Evolutionary conservation across 1,284 basidiomycete species (phyloP), one percentile per base, ranked within the genome.

Genomic region (Gomphus bonarii): DNA sequence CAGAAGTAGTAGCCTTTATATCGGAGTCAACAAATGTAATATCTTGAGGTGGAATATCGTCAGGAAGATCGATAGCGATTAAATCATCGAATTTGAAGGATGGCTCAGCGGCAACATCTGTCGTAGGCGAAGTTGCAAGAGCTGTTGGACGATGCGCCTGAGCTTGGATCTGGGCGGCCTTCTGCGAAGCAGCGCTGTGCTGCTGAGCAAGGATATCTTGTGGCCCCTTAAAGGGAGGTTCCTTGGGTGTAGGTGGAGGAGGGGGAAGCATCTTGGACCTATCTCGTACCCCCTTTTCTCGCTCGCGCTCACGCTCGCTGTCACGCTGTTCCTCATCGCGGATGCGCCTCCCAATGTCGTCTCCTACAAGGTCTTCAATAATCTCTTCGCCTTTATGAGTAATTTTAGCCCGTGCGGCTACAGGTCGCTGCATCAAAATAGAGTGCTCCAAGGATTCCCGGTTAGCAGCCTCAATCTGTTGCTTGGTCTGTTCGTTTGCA

Each of bases 321-420:
- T 72, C 70, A 36, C 67, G 61, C 46, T 76, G 47, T 43, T 61
- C 60, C 28, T 63, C 55, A 30, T 61, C 57, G 60, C 56, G 46
- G 46, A 60, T 46, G 50, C 58, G 22, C 42, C 58, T 16, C 54
- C 59, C 50, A 35, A 52, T 44, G 30, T 51, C 49, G 44, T 36
- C 75, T n/a, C 80, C 84, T 61, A 80, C 79, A 54, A 83, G 71
- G 68, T 84, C 82, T 68, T 92, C 91, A 64, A 93, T 89, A 64
- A 90, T 83, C 72, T 92, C 84, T 61, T 91, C 72, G 58, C 91
- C 91, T 70, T 93, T 93, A 73, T 92, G 91, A 20, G 90, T 93
- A 61, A 91, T 85, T 70, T 92, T 92, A 38, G 88, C 84, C 63
- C 85, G 84, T 59, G 90, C 90, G 28, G 80, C 77, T 12, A 52